Evolutionary conservation across 2,329 filamentous ascomycete species (phyloP), one percentile per base, ranked within the genome.

Genomic region (Pyricularia grisea): DNA sequence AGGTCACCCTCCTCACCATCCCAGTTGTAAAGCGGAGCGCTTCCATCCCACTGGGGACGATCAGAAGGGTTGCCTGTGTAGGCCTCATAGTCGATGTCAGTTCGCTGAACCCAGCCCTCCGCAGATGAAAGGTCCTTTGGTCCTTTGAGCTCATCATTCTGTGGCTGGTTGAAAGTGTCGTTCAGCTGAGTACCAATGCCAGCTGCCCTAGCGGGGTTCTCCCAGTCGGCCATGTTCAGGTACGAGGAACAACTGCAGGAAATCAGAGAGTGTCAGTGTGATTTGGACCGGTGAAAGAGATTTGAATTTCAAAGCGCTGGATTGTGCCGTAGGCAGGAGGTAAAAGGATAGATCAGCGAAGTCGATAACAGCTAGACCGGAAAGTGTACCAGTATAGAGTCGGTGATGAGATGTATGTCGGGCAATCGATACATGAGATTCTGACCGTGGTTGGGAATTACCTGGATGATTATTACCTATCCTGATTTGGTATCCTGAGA

Each of bases 1-100:
- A 99, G 83, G 60, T 98, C 94, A 2, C 94, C 95, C 73, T 85
- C 92, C 2, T 97, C 92, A 12, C 93, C 93, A 23, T 88, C 84
- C 91, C 92, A 98, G 75, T 94, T 87, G 74, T 98, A 98, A 63
- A 91, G 83, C 0, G 76, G 80, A n/a, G 88, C 89, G 68, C 86
- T 85, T 55, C 81, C 78, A 17, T 83, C 85, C 79, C 83, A 88
- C 2, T 76, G 74, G 12, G 74, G 74, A 58, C 25, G 27, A 36
- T 25, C 33, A n/a, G 70, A 66, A 6, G 66, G 71, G 1, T 72
- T 69, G 9, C 72, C 70, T 31, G 73, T 72, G 28, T 73, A 76
- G 11, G 75, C 74, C 1, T 79, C 75, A 75, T 89, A 88, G 73
- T 88, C 80, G 73, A 84, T 82, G 0, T 81, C 77, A 2, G 79